Conservation (phyloP, 192 early-diverging fungal genomes). For the Lunasporangiospora selenospora region DNA sequence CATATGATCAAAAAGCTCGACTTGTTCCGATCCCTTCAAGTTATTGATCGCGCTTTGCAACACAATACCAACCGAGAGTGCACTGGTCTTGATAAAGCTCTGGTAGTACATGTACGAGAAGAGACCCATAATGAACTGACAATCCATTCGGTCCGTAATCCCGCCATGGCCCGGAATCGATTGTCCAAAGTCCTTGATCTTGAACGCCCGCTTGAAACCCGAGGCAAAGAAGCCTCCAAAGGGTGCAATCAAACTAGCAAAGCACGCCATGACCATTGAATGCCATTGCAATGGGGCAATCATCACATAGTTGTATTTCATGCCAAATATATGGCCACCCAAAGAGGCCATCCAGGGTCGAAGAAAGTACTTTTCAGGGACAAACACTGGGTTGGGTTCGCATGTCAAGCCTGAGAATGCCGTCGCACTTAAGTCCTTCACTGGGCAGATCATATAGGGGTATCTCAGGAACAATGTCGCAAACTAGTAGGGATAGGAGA, state of each 20-base stretch:
- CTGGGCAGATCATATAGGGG: slow-evolving; percentile 68
- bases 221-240: slow-evolving; percentile 99
- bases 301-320: slow-evolving; percentile 52
- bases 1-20: slow-evolving; percentile 49
- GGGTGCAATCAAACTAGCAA: slow-evolving; percentile 95
- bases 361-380: slow-evolving; percentile 44
- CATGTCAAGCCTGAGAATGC: slow-evolving; percentile 59
- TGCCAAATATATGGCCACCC: slow-evolving; percentile 36
- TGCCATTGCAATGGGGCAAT: slow-evolving; percentile 90
- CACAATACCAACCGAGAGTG: slow-evolving; percentile 34
- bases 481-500: slow-evolving; percentile 25
- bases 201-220: slow-evolving; percentile 96
- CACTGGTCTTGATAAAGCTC: slow-evolving; percentile 79
- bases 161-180: slow-evolving; percentile 99
- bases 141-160: slow-evolving; percentile 97
- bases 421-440: slow-evolving; percentile 54
- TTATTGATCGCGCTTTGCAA: slow-evolving; percentile 35
- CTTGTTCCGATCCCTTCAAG: slow-evolving; percentile 40
- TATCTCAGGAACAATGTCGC: slow-evolving; percentile 57
- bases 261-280: slow-evolving; percentile 84
- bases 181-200: slow-evolving; percentile 96
- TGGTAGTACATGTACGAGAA: slow-evolving; percentile 93
- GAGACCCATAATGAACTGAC: slow-evolving; percentile 96
- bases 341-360: slow-evolving; percentile 48
- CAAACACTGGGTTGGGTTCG: slow-evolving; percentile 64